These are phyloP conservation scores for Ophiosphaerella korrae DNA, from an alignment of 2,329 filamentous ascomycete species.

Conservation along the genomic window DNA sequence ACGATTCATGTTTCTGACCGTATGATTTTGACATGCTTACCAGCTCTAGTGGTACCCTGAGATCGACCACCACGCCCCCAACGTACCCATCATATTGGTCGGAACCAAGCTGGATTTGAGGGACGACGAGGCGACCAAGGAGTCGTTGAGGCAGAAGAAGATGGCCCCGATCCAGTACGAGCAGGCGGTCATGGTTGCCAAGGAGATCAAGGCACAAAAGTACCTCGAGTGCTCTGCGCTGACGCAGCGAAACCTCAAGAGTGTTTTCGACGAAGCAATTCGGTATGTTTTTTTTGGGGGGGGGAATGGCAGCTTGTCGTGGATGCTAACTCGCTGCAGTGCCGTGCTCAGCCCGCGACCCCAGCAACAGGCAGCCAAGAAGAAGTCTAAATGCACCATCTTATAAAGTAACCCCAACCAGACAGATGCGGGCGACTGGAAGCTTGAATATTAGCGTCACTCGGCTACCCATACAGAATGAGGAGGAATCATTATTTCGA, in stretches of 20 bases:
- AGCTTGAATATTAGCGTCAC: slow-evolving; percentile 32
- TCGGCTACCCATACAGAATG: slow-evolving; percentile 1
- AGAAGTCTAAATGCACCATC: slow-evolving; percentile 35
- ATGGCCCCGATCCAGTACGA: slow-evolving; percentile 98
- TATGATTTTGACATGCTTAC: slow-evolving; percentile 17
- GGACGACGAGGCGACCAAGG: slow-evolving; percentile 82
- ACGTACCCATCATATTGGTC: slow-evolving; percentile 94
- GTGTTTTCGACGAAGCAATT: slow-evolving; percentile 97
- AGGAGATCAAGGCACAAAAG: slow-evolving; percentile 95
- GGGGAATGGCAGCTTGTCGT: background rate
- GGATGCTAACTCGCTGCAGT: slow-evolving; percentile 33
- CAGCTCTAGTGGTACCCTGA: slow-evolving; percentile 85
- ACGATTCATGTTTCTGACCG: background rate
- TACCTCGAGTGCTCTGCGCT: slow-evolving; percentile 97
- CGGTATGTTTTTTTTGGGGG: slow-evolving; percentile 65
- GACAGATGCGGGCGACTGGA: slow-evolving; percentile 23
- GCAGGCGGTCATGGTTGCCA: slow-evolving; percentile 84
- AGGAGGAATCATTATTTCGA: slow-evolving; percentile 9
- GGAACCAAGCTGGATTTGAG: slow-evolving; percentile 96
- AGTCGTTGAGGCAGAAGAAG: slow-evolving; percentile 84
- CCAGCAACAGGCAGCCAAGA: slow-evolving; percentile 29
- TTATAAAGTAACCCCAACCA: slow-evolving; percentile 24
- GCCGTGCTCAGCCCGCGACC: slow-evolving; percentile 50
- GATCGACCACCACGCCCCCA: slow-evolving; percentile 94
- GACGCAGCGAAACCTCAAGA: slow-evolving; percentile 96